These are phyloP conservation scores for Pseudonitzschia pungens DNA, from an alignment of 108 stramenopile species.

Conservation along the genomic window DNA sequence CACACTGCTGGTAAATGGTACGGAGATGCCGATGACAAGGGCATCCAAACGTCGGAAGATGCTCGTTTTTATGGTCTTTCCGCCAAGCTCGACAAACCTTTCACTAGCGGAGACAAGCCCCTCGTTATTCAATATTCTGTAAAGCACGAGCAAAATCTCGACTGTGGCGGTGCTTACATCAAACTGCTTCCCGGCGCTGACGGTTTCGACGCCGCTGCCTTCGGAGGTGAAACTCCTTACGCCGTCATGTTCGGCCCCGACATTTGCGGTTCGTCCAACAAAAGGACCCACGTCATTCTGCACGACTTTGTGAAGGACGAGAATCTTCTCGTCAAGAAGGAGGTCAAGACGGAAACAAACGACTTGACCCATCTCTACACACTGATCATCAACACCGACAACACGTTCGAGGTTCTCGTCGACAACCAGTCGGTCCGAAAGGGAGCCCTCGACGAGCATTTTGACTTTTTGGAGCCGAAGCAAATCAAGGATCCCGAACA, in stretches of 20 bases:
- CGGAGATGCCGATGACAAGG: conserved; percentile 88
- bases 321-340: conserved; percentile 94
- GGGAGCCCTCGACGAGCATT: conserved; percentile 94
- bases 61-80: conserved; percentile 96
- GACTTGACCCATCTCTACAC: conserved; percentile 97
- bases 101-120: conserved; percentile 85
- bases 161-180: conserved; percentile 99
- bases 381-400: conserved; percentile 89
- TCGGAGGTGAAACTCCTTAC: conserved; percentile 98
- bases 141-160: conserved; percentile 96
- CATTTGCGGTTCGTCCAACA: conserved; percentile 92
- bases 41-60: conserved; percentile 91
- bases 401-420: conserved; percentile 96
- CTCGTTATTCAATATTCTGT: conserved; percentile 96
- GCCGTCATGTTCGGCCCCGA: conserved; percentile 99
- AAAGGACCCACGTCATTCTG: conserved; percentile 96
- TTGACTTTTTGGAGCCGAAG: conserved; percentile 89
- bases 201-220: conserved; percentile 74
- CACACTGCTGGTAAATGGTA: conserved; percentile 93
- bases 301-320: conserved; percentile 92
- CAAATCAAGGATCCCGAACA: conserved; percentile 96
- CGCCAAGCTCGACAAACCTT: conserved; percentile 82
- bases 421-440: conserved; percentile 93
- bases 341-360: conserved; percentile 87
- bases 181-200: conserved; percentile 89